A percentile compares a stretch with the other conserved stretches of the same genome.
These are phyloP conservation scores for Casaregolazyma lundiana DNA, from an alignment of 1,139 yeast species.

Conservation along the genomic window DNA sequence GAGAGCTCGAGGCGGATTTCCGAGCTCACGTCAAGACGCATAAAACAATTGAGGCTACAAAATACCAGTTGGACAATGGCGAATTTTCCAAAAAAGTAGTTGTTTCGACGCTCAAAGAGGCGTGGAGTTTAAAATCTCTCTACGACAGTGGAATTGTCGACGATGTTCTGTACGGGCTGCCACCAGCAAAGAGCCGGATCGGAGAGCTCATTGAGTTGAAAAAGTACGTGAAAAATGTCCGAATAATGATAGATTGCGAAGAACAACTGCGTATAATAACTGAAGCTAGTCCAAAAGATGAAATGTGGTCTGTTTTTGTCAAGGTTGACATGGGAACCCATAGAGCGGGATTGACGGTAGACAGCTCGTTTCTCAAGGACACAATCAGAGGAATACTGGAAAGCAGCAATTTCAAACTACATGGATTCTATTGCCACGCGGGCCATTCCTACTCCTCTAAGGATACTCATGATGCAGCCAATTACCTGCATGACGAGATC, in stretches of 20 bases:
- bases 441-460: slow-evolving; percentile 65
- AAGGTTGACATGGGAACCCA: slow-evolving; percentile 47
- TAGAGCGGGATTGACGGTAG: slow-evolving; percentile 42
- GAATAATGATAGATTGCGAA: slow-evolving; percentile 58
- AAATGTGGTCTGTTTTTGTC: slow-evolving; percentile 42
- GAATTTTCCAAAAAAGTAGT: slow-evolving; percentile 45
- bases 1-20: slow-evolving; percentile 50
- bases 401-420: slow-evolving; percentile 30
- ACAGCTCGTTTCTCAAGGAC: slow-evolving; percentile 28
- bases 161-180: slow-evolving; percentile 67
- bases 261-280: slow-evolving; percentile 51
- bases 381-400: slow-evolving; percentile 27
- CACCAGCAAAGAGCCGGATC: slow-evolving; percentile 50
- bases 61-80: slow-evolving; percentile 38
- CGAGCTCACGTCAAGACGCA: slow-evolving; percentile 77
- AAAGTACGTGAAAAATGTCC: slow-evolving; percentile 21
- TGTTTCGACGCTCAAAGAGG: slow-evolving; percentile 70
- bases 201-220: slow-evolving; percentile 45
- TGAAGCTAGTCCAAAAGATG: slow-evolving; percentile 36
- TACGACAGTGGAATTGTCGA: slow-evolving; percentile 42
- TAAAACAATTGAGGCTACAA: slow-evolving; percentile 49
- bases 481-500: slow-evolving; percentile 51
- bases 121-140: slow-evolving; percentile 50
- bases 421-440: slow-evolving; percentile 75
- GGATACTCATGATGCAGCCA: slow-evolving; percentile 45